Conservation (phyloP, 257 asterid genomes). For the Penstemon eatonii region DNA sequence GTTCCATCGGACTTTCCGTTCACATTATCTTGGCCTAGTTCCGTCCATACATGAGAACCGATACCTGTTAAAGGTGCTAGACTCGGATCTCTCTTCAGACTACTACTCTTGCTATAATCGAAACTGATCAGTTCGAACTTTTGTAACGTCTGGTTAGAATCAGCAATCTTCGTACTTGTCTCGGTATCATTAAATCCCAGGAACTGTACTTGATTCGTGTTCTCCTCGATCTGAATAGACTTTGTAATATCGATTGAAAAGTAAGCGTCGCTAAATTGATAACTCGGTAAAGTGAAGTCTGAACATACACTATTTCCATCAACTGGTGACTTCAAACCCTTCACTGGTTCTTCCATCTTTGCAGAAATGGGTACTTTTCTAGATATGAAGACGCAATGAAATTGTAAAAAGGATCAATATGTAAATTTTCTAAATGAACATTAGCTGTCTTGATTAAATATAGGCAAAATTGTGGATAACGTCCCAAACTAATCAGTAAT, state of each 20-base stretch:
- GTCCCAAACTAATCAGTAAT: too few species aligned
- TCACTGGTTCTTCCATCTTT: too few species aligned
- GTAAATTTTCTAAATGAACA: too few species aligned
- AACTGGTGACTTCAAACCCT: too few species aligned
- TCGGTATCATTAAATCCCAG: conserved; percentile 2
- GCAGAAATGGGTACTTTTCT: too few species aligned
- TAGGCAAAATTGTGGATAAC: too few species aligned
- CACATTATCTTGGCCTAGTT: conserved; percentile 25
- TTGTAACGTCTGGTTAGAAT: conserved; percentile 14
- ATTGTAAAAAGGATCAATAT: too few species aligned
- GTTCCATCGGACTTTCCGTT: conserved; percentile 15
- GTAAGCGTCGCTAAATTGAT: conserved; percentile 53
- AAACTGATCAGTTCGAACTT: conserved; percentile 5
- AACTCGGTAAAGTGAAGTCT: conserved; percentile 33
- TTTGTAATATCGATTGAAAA: conserved; percentile 58
- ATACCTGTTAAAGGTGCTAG: conserved; percentile 29
- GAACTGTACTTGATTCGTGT: not conserved
- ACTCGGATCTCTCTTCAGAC: conserved; percentile 25
- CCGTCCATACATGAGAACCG: conserved; percentile 40
- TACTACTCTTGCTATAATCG: conserved; percentile 3
- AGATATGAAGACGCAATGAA: too few species aligned
- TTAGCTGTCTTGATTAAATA: too few species aligned
- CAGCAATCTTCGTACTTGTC: not conserved
- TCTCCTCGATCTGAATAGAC: conserved; percentile 27
- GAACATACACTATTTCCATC: too few species aligned